Evolutionary conservation across 805 yeast genomes (phyloP), one percentile per base, ranked within the genome.

Genomic region (Teunomyces cretensis): DNA sequence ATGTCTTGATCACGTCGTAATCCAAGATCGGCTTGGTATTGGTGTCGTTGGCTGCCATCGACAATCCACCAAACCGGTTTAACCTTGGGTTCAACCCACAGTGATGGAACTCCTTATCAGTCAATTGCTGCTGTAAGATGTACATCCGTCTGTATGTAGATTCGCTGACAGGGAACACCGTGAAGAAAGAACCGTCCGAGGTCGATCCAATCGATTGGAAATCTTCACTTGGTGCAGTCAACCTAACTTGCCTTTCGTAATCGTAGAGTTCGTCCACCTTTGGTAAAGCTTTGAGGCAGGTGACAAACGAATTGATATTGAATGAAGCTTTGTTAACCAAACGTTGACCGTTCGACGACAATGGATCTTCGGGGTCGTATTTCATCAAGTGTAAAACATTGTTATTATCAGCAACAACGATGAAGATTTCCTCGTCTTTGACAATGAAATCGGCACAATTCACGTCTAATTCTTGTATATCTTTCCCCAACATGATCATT

Each of bases 361-460:
- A 75, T 0, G 94, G 86, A 57, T 89, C 96, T 50, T 91, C 97
- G 0, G 98, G 98, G 51, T 94, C 96, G 60, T 88, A 94, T 56
- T 87, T 88, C 33, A 89, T 64, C 8, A 92, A 57, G 59, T 88
- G 96, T 17, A 94, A 58, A 7, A 79, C 73, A 17, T 80, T 78
- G 39, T 81, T 75, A 40, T 79, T 76, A 61, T 91, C 97, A 2
- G 89, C 85, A 13, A 82, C 74, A 1, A 84, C 69, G 36, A 89
- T 74, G 54, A 65, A 80, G 9, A 91, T 65, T 41, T 86, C 86
- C 9, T 86, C 86, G 46, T 85, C 86, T 45, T 81, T 76, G 12
- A 82, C 79, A 19, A 88, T 64, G 58, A 91, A 89, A 48, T 91
- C 97, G n/a, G 86, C 80, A 47, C 84, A 75, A 36, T 76, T 72